A percentile compares a stretch with the other conserved stretches of the same genome.
Evolutionary conservation across 2,329 filamentous ascomycete species (phyloP).

Genomic region (Microsporum canis): DNA sequence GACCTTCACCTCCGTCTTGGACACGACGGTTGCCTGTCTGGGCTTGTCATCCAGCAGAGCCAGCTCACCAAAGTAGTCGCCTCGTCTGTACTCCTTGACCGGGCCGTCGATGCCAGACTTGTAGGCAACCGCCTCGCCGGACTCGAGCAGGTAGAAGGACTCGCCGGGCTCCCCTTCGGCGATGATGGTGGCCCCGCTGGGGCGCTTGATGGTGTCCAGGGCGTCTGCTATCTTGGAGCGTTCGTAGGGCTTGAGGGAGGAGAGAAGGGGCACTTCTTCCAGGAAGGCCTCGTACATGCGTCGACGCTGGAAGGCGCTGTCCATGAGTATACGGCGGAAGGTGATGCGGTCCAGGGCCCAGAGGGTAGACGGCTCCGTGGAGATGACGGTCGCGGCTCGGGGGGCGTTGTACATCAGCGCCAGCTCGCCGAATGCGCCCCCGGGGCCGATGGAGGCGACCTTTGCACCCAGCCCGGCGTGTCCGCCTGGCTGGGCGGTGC

Average conservation of each 20-base stretch:
- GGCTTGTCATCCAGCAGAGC: slow-evolving; percentile 89
- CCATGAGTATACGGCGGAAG: slow-evolving; percentile 96
- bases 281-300: slow-evolving; percentile 97
- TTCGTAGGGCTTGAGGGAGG: slow-evolving; percentile 78
- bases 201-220: slow-evolving; percentile 78
- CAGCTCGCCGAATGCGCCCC: slow-evolving; percentile 90
- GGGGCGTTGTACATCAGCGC: slow-evolving; percentile 98
- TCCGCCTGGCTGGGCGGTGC: slow-evolving; percentile 64
- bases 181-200: slow-evolving; percentile 72
- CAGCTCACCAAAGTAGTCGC: slow-evolving; percentile 94
- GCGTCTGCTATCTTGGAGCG: slow-evolving; percentile 96
- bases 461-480: slow-evolving; percentile 67
- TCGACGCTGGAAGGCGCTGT: slow-evolving; percentile 88
- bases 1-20: slow-evolving; percentile 79
- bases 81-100: slow-evolving; percentile 75
- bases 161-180: slow-evolving; percentile 81
- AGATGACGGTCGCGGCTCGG: slow-evolving; percentile 85
- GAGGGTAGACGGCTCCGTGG: slow-evolving; percentile 67
- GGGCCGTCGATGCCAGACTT: slow-evolving; percentile 60
- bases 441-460: slow-evolving; percentile 70
- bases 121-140: slow-evolving; percentile 74
- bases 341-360: slow-evolving; percentile 95
- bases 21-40: slow-evolving; percentile 77
- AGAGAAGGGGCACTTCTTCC: slow-evolving; percentile 79
- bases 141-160: slow-evolving; percentile 83